These are phyloP conservation scores for Ophiostoma ulmi DNA, from an alignment of 2,329 filamentous ascomycete species.

Conservation along the genomic window DNA sequence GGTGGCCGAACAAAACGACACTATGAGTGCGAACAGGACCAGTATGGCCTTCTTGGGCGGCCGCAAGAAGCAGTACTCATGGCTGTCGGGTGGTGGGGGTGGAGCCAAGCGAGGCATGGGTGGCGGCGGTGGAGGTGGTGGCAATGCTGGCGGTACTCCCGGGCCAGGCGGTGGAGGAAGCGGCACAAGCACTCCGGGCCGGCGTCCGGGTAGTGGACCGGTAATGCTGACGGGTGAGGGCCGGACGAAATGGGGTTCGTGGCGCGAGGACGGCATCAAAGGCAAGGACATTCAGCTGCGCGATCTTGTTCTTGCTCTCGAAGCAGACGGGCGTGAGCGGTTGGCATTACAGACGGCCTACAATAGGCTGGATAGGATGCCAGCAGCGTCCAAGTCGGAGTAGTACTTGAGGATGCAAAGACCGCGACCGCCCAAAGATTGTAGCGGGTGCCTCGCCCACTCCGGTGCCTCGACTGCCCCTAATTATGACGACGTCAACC, in stretches of 20 bases:
- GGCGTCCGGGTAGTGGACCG: constrained; percentile 33
- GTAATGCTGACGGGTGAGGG: constrained; percentile 52
- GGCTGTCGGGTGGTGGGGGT: constrained; percentile 58
- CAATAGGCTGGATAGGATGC: constrained; percentile 43
- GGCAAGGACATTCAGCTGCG: constrained; percentile 77
- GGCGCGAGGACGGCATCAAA: constrained; percentile 72
- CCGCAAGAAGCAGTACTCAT: constrained; percentile 67
- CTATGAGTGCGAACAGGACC: constrained; percentile 77
- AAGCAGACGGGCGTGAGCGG: constrained; percentile 64
- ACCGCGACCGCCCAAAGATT: not conserved
- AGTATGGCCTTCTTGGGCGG: constrained; percentile 61
- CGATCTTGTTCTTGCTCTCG: constrained; percentile 74
- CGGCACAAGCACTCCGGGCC: constrained; percentile 24
- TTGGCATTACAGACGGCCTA: constrained; percentile 58
- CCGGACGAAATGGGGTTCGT: constrained; percentile 62
- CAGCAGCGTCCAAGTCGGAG: constrained; percentile 17
- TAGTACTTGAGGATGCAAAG: not conserved
- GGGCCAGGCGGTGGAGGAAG: constrained; percentile 8
- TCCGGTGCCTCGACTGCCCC: too few species aligned
- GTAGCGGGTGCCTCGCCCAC: too few species aligned
- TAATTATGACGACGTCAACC: too few species aligned
- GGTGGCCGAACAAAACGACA: constrained; percentile 70
- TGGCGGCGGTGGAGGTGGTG: constrained; percentile 32
- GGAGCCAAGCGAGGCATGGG: constrained; percentile 35
- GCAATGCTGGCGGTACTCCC: not conserved